These are phyloP conservation scores for Sedum album DNA, from an alignment of 164 flowering plant species.

Conservation along the genomic window DNA sequence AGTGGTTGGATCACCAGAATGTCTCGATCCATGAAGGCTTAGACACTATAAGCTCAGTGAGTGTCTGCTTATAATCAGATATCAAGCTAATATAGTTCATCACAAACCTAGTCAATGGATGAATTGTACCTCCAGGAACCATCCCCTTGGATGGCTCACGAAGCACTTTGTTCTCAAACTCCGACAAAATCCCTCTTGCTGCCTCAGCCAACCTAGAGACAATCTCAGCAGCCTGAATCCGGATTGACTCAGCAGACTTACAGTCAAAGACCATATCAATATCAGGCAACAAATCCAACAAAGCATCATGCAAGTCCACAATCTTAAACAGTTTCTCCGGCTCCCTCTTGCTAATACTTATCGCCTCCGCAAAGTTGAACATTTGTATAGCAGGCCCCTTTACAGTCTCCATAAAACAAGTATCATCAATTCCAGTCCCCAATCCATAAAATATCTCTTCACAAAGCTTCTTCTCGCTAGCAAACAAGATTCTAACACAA, in stretches of 20 bases:
- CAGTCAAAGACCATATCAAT: conserved; percentile 52
- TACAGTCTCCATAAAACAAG: conserved; percentile 69
- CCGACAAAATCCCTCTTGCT: conserved; percentile 63
- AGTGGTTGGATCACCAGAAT: conserved; percentile 37
- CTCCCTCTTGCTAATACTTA: conserved; percentile 63
- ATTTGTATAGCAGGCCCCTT: conserved; percentile 62
- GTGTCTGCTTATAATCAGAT: conserved; percentile 63
- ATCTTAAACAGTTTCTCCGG: conserved; percentile 89
- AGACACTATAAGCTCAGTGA: conserved; percentile 55
- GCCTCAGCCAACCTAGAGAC: conserved; percentile 70
- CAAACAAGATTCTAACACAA: conserved; percentile 56
- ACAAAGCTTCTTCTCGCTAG: conserved; percentile 49
- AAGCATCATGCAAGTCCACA: conserved; percentile 65
- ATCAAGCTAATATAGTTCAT: conserved; percentile 81
- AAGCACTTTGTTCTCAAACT: conserved; percentile 76
- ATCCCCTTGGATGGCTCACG: conserved; percentile 57
- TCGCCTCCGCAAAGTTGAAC: conserved; percentile 82
- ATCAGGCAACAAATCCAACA: conserved; percentile 58
- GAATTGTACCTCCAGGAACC: conserved; percentile 81
- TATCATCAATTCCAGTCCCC: conserved; percentile 34
- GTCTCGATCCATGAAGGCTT: conserved; percentile 48
- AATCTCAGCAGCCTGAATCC: conserved; percentile 63
- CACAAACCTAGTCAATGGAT: conserved; percentile 79
- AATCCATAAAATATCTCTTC: conserved; percentile 38
- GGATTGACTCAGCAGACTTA: conserved; percentile 41